Evolutionary conservation across 495 filamentous ascomycete species (phyloP).

Genomic region (Entonaema liquescens): DNA sequence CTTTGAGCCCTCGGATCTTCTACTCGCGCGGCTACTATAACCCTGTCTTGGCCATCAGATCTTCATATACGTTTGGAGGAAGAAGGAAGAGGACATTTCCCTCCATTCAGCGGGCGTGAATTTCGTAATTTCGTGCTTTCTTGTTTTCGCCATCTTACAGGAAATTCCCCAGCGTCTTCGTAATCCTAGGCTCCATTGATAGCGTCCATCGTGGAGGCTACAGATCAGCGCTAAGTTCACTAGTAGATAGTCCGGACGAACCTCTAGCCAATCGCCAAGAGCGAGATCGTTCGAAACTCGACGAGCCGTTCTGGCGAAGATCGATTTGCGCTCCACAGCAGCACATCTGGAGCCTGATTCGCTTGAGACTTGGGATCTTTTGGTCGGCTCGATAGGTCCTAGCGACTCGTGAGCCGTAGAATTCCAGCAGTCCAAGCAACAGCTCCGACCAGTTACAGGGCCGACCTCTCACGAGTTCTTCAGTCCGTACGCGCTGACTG

Average conservation of each 20-base stretch:
- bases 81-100: conserved; percentile 2
- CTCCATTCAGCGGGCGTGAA: conserved; percentile 17
- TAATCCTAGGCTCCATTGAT: conserved; percentile 19
- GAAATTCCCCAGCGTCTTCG: conserved; percentile 21
- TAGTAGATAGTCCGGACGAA: conserved; percentile 26
- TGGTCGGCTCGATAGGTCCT: conserved; percentile 16
- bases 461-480: conserved; percentile 10
- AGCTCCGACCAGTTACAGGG: conserved; percentile 24
- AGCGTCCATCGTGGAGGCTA: conserved; percentile 36
- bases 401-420: conserved; percentile 27
- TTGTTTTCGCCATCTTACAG: conserved; percentile 12
- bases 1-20: conserved; percentile 24
- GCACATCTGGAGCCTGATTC: conserved; percentile 30
- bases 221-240: conserved; percentile 37
- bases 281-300: conserved; percentile 40
- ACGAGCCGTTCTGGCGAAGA: conserved; percentile 37
- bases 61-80: conserved; percentile 14
- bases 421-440: conserved; percentile 17
- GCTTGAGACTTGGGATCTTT: conserved; percentile 8
- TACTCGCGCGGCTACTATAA: conserved; percentile 30
- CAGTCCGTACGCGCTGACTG: conserved; percentile 28
- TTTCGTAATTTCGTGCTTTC: background rate
- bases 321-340: conserved; percentile 36
- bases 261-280: conserved; percentile 38
- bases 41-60: conserved; percentile 17